Percentiles rank a stretch among this genome's conserved stretches.
These are phyloP conservation scores for Penicillium sp. DNA, from an alignment of 2,329 filamentous ascomycete genomes.

Conservation along the genomic window DNA sequence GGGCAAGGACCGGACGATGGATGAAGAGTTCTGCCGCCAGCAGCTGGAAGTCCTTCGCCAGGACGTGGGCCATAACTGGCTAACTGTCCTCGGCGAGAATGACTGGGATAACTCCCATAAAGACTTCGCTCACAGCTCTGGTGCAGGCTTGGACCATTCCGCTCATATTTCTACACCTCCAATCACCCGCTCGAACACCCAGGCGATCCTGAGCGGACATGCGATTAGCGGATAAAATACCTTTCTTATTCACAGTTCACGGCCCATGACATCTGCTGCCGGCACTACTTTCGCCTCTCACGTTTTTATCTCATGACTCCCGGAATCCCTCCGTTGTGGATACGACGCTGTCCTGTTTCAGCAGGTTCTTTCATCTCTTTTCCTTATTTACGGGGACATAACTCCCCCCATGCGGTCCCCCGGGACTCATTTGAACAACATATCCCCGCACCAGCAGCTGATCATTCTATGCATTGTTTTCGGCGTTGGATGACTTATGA, in stretches of 20 bases:
- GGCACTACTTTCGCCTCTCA: neutral
- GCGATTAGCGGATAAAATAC: conserved; percentile 27
- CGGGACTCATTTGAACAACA: conserved; percentile 6
- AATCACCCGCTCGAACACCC: conserved; percentile 31
- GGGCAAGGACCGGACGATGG: conserved; percentile 35
- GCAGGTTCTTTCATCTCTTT: neutral
- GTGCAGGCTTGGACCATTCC: conserved; percentile 27
- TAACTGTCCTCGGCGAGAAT: conserved; percentile 77
- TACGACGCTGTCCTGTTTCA: neutral
- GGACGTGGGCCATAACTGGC: conserved; percentile 77
- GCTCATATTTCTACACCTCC: conserved; percentile 27
- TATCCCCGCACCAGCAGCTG: conserved; percentile 9
- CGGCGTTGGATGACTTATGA: conserved; percentile 29
- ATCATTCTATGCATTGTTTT: conserved; percentile 23
- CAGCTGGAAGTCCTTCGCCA: conserved; percentile 79
- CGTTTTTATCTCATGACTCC: neutral
- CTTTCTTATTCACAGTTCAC: neutral
- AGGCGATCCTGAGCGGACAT: conserved; percentile 37
- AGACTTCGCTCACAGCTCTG: conserved; percentile 25
- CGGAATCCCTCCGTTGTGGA: neutral
- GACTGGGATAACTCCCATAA: conserved; percentile 40
- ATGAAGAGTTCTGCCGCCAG: conserved; percentile 71
- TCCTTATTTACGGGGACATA: conserved; percentile 1
- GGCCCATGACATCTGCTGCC: neutral
- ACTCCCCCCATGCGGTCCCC: neutral